phyloP scores from a whole-genome alignment of 495 filamentous ascomycete species.

The Penicillium tannophilum region DNA sequence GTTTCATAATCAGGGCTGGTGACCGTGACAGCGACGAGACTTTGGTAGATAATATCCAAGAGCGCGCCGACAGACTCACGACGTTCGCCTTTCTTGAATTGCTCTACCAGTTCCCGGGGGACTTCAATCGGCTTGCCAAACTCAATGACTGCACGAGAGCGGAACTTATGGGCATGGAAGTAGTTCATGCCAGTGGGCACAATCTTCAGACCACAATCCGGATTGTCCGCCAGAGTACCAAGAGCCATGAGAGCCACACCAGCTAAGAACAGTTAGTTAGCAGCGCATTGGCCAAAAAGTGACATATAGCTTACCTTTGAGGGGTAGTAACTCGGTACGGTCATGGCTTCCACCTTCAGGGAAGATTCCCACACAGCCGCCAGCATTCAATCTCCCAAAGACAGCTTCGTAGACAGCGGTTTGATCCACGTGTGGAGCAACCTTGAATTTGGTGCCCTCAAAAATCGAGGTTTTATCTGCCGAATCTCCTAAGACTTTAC shows the following conservation, averaged over 20 bases:
- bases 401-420: conserved; percentile 91
- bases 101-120: conserved; percentile 75
- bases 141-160: conserved; percentile 93
- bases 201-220: conserved; percentile 90
- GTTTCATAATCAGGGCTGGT: conserved; percentile 96
- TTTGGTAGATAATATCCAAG: conserved; percentile 82
- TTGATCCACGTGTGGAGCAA: conserved; percentile 93
- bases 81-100: conserved; percentile 80
- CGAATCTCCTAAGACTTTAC: conserved; percentile 52
- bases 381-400: conserved; percentile 74
- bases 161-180: conserved; percentile 98
- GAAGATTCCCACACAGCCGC: conserved; percentile 95
- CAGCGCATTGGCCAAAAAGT: background rate
- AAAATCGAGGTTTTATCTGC: conserved; percentile 52
- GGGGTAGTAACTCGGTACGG: conserved; percentile 84
- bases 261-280: conserved; percentile 48
- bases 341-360: conserved; percentile 98
- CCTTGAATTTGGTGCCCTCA: conserved; percentile 79
- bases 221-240: conserved; percentile 84
- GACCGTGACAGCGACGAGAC: conserved; percentile 86
- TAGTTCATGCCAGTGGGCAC: conserved; percentile 99
- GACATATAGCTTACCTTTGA: conserved; percentile 65
- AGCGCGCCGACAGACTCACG: conserved; percentile 81
- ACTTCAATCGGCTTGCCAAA: conserved; percentile 90
- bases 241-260: conserved; percentile 98